These are phyloP conservation scores for Lepiota venenata DNA, from an alignment of 768 basidiomycete genomes.

Conservation along the genomic window DNA sequence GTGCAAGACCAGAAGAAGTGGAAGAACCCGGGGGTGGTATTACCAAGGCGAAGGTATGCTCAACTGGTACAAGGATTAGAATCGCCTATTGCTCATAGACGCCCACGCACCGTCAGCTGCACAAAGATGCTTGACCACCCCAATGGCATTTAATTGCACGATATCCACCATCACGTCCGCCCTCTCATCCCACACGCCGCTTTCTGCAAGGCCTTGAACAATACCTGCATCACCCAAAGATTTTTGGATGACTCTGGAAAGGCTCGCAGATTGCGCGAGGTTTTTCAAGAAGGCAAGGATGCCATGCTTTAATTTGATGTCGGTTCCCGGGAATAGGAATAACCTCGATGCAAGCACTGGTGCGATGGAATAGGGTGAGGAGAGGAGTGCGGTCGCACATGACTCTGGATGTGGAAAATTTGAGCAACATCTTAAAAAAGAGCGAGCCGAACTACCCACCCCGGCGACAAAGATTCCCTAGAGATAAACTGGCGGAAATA, in stretches of 20 bases:
- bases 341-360: constrained; percentile 52
- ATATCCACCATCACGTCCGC: constrained; percentile 80
- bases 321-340: constrained; percentile 52
- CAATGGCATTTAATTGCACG: constrained; percentile 85
- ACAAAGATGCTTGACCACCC: constrained; percentile 87
- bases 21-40: constrained; percentile 34
- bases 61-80: constrained; percentile 24
- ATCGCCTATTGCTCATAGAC: not conserved
- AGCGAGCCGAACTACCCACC: constrained; percentile 39
- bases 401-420: constrained; percentile 40
- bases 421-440: constrained; percentile 8
- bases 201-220: constrained; percentile 55
- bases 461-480: constrained; percentile 79
- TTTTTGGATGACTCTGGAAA: constrained; percentile 54
- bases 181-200: constrained; percentile 67
- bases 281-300: constrained; percentile 86
- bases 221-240: constrained; percentile 60
- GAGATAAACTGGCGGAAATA: constrained; percentile 77
- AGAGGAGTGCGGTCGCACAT: constrained; percentile 57
- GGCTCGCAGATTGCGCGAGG: constrained; percentile 66
- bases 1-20: constrained; percentile 47
- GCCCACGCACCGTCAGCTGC: constrained; percentile 59
- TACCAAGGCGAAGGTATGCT: constrained; percentile 49
- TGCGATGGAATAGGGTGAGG: constrained; percentile 63
- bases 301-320: constrained; percentile 87